Evolutionary conservation across 2,329 filamentous ascomycete species (phyloP), one percentile per base, ranked within the genome.

Genomic region (Endothia cerciana): DNA sequence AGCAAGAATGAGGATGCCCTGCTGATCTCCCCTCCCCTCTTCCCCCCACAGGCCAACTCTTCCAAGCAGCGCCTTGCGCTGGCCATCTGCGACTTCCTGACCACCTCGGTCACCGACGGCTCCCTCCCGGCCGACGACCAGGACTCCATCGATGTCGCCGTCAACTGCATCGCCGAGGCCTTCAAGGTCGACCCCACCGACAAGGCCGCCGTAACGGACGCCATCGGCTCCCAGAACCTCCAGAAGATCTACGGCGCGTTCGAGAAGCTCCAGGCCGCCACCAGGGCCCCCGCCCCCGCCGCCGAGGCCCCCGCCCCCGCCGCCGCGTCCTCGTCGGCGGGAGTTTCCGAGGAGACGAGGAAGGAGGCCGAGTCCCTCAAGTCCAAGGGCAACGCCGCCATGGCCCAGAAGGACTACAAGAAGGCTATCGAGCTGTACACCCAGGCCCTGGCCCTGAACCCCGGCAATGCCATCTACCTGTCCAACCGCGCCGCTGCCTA

Each of bases 401-500:
- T 99, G 94, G 90, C 92, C 65, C 87, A 91, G 77, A 97, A 97
- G 82, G 93, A 98, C 79, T 97, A 97, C 82, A 74, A 83, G 56
- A 74, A 82, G 51, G 95, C 95, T 69, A 93, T 98, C 76, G 89
- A 92, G 72, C 83, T 91, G 71, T 99, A 99, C 85, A 92, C 92
- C 33, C 85, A 94, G 78, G 95, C 95, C 4, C 88, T 99, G 33
- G 85, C 87, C 64, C 83, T 97, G 62, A 81, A 92, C 71, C 93
- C 95, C 1, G 83, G 87, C 71, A 98, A 99, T 81, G 92, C 94
- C 47, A 95, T 99, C 79, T 99, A 95, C 85, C 90, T 99, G 49
- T 97, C 93, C 69, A 99, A 99, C 87, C 93, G 95, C 71, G 95
- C 95, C 13, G 95, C 95, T 57, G 95, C 95, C 6, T 92, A 97